phyloP scores from a whole-genome alignment of 768 basidiomycete species.

The Paxillus ammoniavirescens region DNA sequence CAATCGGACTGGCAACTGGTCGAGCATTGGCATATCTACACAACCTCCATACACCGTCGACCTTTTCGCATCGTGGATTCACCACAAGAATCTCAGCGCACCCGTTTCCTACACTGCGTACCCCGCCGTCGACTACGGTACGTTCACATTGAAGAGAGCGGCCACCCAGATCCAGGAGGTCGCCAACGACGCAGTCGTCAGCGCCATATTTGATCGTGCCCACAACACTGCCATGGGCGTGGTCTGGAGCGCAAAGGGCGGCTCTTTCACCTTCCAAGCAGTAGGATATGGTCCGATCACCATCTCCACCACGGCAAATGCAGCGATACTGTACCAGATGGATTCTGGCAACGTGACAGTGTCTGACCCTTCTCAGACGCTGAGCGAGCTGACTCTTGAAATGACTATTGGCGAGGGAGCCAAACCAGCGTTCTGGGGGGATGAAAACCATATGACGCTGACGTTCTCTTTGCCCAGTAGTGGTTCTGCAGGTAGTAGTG shows the following conservation, averaged over 20 bases:
- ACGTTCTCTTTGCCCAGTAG: constrained; percentile 31
- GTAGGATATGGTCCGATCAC: constrained; percentile 30
- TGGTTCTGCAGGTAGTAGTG: too few relatives aligned
- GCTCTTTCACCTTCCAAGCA: constrained; percentile 38
- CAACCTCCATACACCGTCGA: constrained; percentile 56
- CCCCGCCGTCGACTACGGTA: constrained; percentile 43
- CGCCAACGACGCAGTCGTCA: constrained; percentile 46
- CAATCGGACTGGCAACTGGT: constrained; percentile 57
- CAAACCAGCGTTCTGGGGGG: constrained; percentile 16
- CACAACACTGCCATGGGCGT: constrained; percentile 46
- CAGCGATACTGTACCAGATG: constrained; percentile 43
- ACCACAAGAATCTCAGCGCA: constrained; percentile 36
- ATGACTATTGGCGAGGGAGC: constrained; percentile 28
- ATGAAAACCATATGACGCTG: constrained; percentile 24
- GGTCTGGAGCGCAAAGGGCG: constrained; percentile 54
- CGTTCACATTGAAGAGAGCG: constrained; percentile 40
- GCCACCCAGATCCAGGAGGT: constrained; percentile 35
- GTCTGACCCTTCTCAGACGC: constrained; percentile 64
- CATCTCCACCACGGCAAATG: constrained; percentile 38
- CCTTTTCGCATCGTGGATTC: constrained; percentile 63
- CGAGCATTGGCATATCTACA: constrained; percentile 58
- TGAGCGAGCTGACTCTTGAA: constrained; percentile 36
- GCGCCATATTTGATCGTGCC: constrained; percentile 47
- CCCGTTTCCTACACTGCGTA: constrained; percentile 54
- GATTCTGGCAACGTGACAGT: constrained; percentile 47